phyloP scores from a whole-genome alignment of 1,139 yeast species.

The Keqinozyma sinolaborantium region DNA sequence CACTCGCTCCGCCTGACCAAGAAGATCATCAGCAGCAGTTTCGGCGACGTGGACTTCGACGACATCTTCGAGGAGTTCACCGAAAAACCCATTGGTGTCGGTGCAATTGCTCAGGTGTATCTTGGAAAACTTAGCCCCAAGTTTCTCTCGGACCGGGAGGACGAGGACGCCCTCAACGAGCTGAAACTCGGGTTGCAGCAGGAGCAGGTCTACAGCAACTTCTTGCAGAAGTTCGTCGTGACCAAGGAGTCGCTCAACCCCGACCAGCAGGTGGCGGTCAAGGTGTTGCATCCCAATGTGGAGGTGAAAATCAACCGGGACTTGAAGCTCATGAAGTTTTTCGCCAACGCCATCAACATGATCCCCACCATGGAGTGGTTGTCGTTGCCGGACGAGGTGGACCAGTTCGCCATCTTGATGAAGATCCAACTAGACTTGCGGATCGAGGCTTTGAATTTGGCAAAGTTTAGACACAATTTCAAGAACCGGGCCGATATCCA shows the following conservation, averaged over 20 bases:
- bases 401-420: slow-evolving; percentile 84
- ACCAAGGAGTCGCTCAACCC: slow-evolving; percentile 39
- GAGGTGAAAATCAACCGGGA: slow-evolving; percentile 73
- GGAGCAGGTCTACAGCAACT: slow-evolving; percentile 13
- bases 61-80: slow-evolving; percentile 81
- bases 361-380: slow-evolving; percentile 98
- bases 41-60: slow-evolving; percentile 58
- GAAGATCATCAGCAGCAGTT: slow-evolving; percentile 54
- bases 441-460: slow-evolving; percentile 80
- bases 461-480: slow-evolving; percentile 65
- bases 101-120: slow-evolving; percentile 97
- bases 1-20: slow-evolving; percentile 68
- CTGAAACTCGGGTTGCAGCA: slow-evolving; percentile 8
- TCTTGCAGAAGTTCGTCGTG: slow-evolving; percentile 31
- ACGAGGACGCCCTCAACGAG: slow-evolving; percentile 22
- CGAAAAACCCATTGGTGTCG: slow-evolving; percentile 82
- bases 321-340: slow-evolving; percentile 73
- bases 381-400: slow-evolving; percentile 90
- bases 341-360: slow-evolving; percentile 64
- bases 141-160: slow-evolving; percentile 33
- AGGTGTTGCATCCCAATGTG: slow-evolving; percentile 88
- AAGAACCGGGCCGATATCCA: slow-evolving; percentile 56
- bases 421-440: slow-evolving; percentile 82
- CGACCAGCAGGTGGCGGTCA: slow-evolving; percentile 74
- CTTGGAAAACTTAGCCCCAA: slow-evolving; percentile 58